phyloP scores from a whole-genome alignment of 371 early-diverging fungal genomes.

The Mucor piriformis region DNA sequence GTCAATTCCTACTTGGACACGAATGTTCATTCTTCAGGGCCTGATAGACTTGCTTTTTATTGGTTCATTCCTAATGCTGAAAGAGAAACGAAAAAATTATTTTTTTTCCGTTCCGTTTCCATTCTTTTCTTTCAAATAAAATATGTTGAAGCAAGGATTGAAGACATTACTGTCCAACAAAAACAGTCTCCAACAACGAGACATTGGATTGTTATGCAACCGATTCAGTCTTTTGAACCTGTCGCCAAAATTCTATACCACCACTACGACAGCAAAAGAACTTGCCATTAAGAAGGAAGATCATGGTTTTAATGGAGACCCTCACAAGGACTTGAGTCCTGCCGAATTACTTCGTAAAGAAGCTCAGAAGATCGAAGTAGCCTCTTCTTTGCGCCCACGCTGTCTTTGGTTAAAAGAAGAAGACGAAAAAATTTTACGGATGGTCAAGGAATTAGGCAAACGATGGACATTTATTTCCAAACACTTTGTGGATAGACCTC shows the following conservation, averaged over 20 bases:
- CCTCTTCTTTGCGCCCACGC: conserved; percentile 12
- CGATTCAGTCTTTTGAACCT: no score
- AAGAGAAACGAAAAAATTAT: no score
- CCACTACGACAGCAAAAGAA: neutral
- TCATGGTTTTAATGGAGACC: neutral
- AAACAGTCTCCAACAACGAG: no score
- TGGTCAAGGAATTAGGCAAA: conserved; percentile 7
- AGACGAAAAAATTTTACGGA: conserved; percentile 19
- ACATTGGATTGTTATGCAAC: no score
- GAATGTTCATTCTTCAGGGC: no score
- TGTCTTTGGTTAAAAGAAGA: conserved; percentile 35
- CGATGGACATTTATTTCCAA: conserved; percentile 28
- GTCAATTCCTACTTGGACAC: no score
- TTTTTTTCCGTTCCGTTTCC: no score
- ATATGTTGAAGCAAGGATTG: no score
- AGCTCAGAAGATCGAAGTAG: conserved; percentile 1
- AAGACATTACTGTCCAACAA: no score
- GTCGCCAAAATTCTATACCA: neutral
- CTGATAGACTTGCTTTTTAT: no score
- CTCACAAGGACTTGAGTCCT: neutral
- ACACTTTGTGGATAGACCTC: conserved; percentile 25
- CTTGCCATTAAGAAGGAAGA: neutral
- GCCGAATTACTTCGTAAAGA: conserved; percentile 13
- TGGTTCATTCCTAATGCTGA: no score
- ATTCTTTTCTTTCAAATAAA: no score